Base-by-base conservation (phyloP, 495 filamentous ascomycete genomes). In the Recurvomyces mirabilis region DNA sequence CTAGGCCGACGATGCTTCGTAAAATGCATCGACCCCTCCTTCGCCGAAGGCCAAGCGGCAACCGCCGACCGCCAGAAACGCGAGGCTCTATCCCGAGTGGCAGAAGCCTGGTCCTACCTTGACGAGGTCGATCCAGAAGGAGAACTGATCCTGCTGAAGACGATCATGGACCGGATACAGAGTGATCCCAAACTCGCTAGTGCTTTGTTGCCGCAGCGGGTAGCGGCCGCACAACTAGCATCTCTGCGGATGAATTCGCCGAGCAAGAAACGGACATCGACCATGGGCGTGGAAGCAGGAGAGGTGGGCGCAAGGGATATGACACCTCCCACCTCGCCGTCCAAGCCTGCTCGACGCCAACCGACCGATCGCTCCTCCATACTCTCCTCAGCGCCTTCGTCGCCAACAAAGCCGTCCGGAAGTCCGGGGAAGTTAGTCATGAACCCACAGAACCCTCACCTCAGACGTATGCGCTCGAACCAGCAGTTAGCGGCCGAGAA, bases 121-220 rank as follows among this genome's bases (percentile, higher is more conserved):
- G 84, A 95, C 65, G 75, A 79, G 38, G 72, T 87, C 17, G 88
- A 98, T 53, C 89, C 91, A 0, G 91, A 95, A 62, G 88, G 87
- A 20, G 76, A 87, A 21, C 93, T 87, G 53, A 78, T 89, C 37
- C 72, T 98, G 11, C 63, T 98, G 36, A 75, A 76, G 54, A 68
- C 71, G 37, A 75, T 86, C 30, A 74, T 87, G 33, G 74, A 76
- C 50, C 71, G 68, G 38, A 58, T 80, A 7, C 65, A 75, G 49
- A 57, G 62, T 26, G 59, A 66, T 30, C 38, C 58, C 1, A 63
- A 62, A 41, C 54, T 65, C 13, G 52, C 63, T 11, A 33, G 53
- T 29, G 53, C 60, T 0, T 55, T 64, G 3, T 55, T 58, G 7
- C 54, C 62, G 2, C 43, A 45, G 32, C 51, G 51, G 1, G 45